Base-by-base conservation (phyloP, 2,329 filamentous ascomycete genomes). In the Diplodia scrobiculata region DNA sequence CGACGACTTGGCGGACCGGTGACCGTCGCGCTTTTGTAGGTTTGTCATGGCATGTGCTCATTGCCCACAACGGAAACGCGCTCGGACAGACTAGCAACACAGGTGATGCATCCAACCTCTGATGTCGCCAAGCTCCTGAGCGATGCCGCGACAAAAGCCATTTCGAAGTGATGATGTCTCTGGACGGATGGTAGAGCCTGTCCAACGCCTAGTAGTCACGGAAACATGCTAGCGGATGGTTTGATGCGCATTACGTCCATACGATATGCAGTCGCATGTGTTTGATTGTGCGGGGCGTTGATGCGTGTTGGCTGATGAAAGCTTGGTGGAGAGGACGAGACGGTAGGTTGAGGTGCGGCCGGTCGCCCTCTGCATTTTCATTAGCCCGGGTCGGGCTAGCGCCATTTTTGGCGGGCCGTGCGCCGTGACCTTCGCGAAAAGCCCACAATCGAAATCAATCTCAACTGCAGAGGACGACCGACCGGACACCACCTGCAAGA, bases 361-460 rank as follows among this genome's bases (percentile, higher is more conserved):
- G 17, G 55, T 41, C 55, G 41, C 17, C 29, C 41, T 17, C n/a
- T 45, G 41, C 29, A 54, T 54, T 54, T 47, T 60, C 21, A 10
- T n/a, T 11, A 27, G 38, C 38, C 55, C 32, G 29, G 45, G 21
- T 27, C 34, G 11, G 55, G 45, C 58, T 62, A 45, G 58, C 21
- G 36, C 21, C 6, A 10, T 13, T 19, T 11, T 21, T 7, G 17
- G 14, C 1, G 55, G 58, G 1, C 58, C 58, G 58, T 62, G 55
- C 55, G 29, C 38, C 25, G 21, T 14, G 55, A 17, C 19, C 55
- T 47, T 60, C 55, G 58, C 58, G 58, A 62, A 62, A 47, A 65
- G 36, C 63, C 51, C 63, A 58, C 51, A 55, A 48, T 48, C 63
- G 63, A 65, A 65, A 65, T 65, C 63, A 58, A 55, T 65, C 63